These are phyloP conservation scores for Eucalyptus globulus DNA, from an alignment of 345 rosid genomes.

Conservation along the genomic window DNA sequence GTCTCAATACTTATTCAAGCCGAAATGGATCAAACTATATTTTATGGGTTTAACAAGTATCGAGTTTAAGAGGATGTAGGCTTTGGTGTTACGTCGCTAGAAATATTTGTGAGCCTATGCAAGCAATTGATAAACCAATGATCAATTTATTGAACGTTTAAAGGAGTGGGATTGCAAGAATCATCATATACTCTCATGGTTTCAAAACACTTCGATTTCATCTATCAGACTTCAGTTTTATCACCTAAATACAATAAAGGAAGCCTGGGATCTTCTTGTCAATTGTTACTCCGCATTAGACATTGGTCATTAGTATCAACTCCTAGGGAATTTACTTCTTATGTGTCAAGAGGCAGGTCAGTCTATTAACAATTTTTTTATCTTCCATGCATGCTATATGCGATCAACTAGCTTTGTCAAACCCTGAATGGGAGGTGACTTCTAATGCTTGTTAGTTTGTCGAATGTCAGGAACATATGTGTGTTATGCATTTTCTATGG, in stretches of 20 bases:
- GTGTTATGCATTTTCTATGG: too few relatives aligned
- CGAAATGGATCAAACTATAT: neutral
- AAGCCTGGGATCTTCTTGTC: neutral
- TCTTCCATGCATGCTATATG: too few relatives aligned
- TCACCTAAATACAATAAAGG: neutral
- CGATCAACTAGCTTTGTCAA: too few relatives aligned
- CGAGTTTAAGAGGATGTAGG: neutral
- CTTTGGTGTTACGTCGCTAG: neutral
- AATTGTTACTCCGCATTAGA: neutral
- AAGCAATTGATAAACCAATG: neutral
- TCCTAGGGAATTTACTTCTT: neutral
- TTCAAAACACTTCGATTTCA: too few relatives aligned
- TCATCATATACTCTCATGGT: neutral
- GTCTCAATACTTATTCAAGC: rapidly evolving
- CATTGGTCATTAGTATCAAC: neutral
- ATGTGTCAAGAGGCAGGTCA: neutral
- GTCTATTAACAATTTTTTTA: neutral
- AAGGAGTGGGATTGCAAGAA: neutral
- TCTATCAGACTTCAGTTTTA: neutral
- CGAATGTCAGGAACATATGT: too few relatives aligned
- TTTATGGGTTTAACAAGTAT: too few relatives aligned
- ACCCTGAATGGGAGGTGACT: too few relatives aligned
- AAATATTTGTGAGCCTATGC: neutral
- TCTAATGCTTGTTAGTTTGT: too few relatives aligned
- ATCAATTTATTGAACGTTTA: neutral